A percentile compares a stretch with the other conserved stretches of the same genome.
These are phyloP conservation scores for Curvularia sp. DNA, from an alignment of 2,329 filamentous ascomycete genomes.

Conservation along the genomic window DNA sequence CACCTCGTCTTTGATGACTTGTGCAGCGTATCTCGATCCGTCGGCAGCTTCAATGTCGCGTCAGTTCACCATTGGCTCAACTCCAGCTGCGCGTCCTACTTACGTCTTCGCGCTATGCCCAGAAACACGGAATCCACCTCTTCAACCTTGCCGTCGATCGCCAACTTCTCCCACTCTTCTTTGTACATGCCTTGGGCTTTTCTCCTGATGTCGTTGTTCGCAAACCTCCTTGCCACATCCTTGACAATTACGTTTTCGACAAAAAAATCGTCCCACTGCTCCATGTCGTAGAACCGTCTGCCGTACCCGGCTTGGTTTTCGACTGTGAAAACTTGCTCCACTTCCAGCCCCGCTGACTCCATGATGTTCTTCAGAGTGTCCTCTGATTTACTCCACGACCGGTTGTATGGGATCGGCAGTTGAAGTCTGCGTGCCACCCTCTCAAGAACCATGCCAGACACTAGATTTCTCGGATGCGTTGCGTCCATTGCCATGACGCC, in stretches of 20 bases:
- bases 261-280: constrained; percentile 48
- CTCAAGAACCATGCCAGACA: constrained; percentile 51
- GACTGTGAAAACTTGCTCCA: constrained; percentile 40
- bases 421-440: constrained; percentile 44
- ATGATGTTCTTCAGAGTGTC: constrained; percentile 43
- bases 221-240: constrained; percentile 36
- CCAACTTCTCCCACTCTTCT: constrained; percentile 51
- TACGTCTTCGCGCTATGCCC: constrained; percentile 45
- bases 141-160: constrained; percentile 48
- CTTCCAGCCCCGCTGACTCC: constrained; percentile 47
- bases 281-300: constrained; percentile 36
- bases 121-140: constrained; percentile 53
- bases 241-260: constrained; percentile 44
- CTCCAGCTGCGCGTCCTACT: constrained; percentile 12
- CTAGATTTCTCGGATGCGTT: constrained; percentile 49
- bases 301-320: constrained; percentile 48
- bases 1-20: constrained; percentile 17
- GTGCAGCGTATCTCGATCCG: constrained; percentile 31
- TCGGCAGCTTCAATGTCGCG: constrained; percentile 30
- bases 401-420: constrained; percentile 48
- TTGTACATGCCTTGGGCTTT: constrained; percentile 46
- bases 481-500: constrained; percentile 52
- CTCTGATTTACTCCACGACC: constrained; percentile 46
- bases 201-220: constrained; percentile 40
- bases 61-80: background rate